A percentile compares a stretch with the other conserved stretches of the same genome.
phyloP scores from a whole-genome alignment of 306 rosid species.

The Ormosia semicastrata region DNA sequence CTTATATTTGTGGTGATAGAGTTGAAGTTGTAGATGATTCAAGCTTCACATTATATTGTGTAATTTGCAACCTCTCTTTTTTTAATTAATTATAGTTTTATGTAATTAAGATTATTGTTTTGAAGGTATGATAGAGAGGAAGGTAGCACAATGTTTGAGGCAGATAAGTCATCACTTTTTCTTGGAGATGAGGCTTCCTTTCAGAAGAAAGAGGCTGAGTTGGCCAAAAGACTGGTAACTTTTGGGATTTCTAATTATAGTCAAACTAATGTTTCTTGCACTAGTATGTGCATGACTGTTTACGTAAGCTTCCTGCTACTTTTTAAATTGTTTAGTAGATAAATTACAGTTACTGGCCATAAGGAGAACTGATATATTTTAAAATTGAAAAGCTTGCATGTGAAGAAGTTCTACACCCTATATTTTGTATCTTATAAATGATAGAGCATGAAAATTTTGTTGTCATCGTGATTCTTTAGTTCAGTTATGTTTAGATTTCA shows the following conservation, averaged over 20 bases:
- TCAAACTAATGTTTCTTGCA: neutral
- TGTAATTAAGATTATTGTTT: constrained; percentile 24
- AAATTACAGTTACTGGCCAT: constrained; percentile 3
- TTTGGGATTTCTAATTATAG: neutral
- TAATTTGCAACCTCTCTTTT: neutral
- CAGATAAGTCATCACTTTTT: constrained; percentile 73
- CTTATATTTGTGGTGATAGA: constrained; percentile 4
- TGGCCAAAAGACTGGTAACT: constrained; percentile 92
- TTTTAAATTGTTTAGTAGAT: neutral
- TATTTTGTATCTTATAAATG: neutral
- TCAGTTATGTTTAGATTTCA: neutral
- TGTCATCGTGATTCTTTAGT: neutral
- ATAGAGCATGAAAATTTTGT: neutral
- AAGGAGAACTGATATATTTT: neutral
- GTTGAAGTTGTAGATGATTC: neutral
- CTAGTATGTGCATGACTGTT: constrained; percentile 9
- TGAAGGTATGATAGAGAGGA: constrained; percentile 97
- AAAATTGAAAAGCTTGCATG: neutral
- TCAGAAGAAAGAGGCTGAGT: constrained; percentile 97
- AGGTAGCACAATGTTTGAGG: constrained; percentile 78
- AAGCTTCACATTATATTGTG: neutral
- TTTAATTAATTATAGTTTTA: constrained; percentile 9
- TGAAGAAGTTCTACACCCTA: neutral
- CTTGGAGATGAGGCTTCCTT: constrained; percentile 87
- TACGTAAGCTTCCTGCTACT: neutral